Evolutionary conservation across 2,329 filamentous ascomycete genomes (phyloP), one percentile per base, ranked within the genome.

Genomic region (Penicillium sp.): DNA sequence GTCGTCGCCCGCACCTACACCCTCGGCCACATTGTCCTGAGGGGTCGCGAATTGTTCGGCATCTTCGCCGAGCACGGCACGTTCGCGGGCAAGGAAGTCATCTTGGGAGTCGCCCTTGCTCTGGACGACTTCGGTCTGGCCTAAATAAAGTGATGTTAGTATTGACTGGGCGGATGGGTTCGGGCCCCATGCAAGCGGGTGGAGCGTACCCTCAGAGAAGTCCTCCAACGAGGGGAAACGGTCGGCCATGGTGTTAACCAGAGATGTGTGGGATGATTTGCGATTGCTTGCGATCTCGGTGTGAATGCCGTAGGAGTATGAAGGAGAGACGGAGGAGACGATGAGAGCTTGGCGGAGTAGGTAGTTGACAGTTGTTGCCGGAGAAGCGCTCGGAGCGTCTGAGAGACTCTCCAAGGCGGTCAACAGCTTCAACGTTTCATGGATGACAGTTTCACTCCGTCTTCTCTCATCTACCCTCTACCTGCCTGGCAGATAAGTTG

Each of bases 81-180:
- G 87, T 73, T 98, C 93, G 54, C 91, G 87, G 48, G 87, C 83
- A 33, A 97, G 80, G 67, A 98, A 97, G 69, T 95, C 88, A 48
- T 79, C 75, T 20, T 83, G 82, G 85, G 69, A 49, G 43, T 45
- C 50, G 21, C 54, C 53, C 32, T 58, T 60, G 47, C 43, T 56
- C 21, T 64, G 58, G 28, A 55, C 54, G 43, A 58, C 48, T 40
- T 59, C 57, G 15, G 60, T 64, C 48, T 65, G 64, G 34, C 63
- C 62, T 69, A 49, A 35, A 50, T 10, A 43, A 15, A 4, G 33
- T 27, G 20, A 29, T 37, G 47, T 65, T 58, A 63, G 52, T 36
- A 33, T 41, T 46, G 39, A 44, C 34, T 43, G 47, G 30, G 38
- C 48, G 20, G 45, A 46, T 50, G 42, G 48, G 53, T 46, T 51